Evolutionary conservation across 139 green algal species (phyloP).

Genomic region (Astrephomene gubernaculifera): DNA sequence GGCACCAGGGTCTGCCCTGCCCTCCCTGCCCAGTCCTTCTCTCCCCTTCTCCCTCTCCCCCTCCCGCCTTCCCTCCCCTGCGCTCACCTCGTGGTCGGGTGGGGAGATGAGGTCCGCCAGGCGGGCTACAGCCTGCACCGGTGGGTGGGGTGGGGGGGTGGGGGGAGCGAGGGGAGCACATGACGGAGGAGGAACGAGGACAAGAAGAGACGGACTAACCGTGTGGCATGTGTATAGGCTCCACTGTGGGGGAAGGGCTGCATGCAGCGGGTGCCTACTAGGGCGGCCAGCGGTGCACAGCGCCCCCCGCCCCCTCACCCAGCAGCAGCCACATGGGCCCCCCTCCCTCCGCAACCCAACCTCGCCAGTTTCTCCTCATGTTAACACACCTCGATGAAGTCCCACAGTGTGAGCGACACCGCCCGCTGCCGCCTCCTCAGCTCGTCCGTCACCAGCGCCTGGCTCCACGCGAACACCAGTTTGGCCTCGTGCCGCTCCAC

Average conservation of each 20-base stretch:
- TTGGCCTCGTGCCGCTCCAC: slow-evolving; percentile 60
- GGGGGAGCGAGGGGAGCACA: neutral
- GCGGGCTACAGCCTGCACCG: slow-evolving; percentile 46
- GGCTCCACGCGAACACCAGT: slow-evolving; percentile 61
- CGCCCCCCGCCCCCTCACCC: too few species aligned
- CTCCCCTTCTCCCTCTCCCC: neutral
- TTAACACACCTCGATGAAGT: slow-evolving; percentile 62
- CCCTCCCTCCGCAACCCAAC: neutral
- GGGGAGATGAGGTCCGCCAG: slow-evolving; percentile 51
- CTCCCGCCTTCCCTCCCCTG: neutral
- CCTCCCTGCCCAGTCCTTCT: neutral
- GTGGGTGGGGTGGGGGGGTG: neutral
- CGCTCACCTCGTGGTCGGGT: slow-evolving; percentile 37
- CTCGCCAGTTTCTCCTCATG: neutral
- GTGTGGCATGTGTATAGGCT: too few species aligned
- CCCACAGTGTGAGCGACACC: slow-evolving; percentile 58
- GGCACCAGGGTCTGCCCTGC: neutral
- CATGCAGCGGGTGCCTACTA: too few species aligned
- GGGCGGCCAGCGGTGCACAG: neutral
- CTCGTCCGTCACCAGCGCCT: slow-evolving; percentile 61
- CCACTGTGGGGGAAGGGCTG: too few species aligned
- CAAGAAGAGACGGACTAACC: too few species aligned
- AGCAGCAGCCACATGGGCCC: too few species aligned
- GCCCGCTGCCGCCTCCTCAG: slow-evolving; percentile 60
- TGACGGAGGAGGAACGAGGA: neutral